These are phyloP conservation scores for Gossypium davidsonii DNA, from an alignment of 441 rosid genomes.

Conservation along the genomic window DNA sequence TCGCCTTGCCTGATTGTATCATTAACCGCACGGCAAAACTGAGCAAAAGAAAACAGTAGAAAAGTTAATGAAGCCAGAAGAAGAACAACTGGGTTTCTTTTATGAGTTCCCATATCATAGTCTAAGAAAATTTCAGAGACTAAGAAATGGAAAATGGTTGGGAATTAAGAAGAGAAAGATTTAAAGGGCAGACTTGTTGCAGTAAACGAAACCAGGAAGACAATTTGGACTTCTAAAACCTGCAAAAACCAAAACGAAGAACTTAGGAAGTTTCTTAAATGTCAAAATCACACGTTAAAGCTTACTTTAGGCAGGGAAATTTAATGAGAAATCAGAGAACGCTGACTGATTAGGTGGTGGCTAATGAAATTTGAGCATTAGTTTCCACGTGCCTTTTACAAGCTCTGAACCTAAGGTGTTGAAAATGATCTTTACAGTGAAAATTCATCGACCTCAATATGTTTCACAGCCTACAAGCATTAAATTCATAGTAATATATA, in stretches of 20 bases:
- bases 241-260: neutral
- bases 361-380: neutral
- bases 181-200: neutral
- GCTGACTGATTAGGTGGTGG: neutral
- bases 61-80: slow-evolving; percentile 19
- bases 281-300: neutral
- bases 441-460: neutral
- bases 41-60: slow-evolving; percentile 21
- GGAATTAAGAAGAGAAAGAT: neutral
- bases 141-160: neutral
- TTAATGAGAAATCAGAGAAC: neutral
- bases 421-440: neutral
- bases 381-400: neutral
- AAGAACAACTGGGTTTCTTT: slow-evolving; percentile 11
- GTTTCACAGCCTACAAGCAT: neutral
- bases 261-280: neutral
- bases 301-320: neutral
- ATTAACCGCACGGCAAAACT: slow-evolving; percentile 30
- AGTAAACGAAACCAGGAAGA: neutral
- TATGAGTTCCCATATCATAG: slow-evolving; percentile 1
- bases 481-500: neutral
- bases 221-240: neutral
- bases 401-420: neutral
- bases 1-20: slow-evolving; percentile 22
- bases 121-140: neutral